phyloP scores from a whole-genome alignment of 202 grass and related monocot genomes.

The Panicum hallii region DNA sequence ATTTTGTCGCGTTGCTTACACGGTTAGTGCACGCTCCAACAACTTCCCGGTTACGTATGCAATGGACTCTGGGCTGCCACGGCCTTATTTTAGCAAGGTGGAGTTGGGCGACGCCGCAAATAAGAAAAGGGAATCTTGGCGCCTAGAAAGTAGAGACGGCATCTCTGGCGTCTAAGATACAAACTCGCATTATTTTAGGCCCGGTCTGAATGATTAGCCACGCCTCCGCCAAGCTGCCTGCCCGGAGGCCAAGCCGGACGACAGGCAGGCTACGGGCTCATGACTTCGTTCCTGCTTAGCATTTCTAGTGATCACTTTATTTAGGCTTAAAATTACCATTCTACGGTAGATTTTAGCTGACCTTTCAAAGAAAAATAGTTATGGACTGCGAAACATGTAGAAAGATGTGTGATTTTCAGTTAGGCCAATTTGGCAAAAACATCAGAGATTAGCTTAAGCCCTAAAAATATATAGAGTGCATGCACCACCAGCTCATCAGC shows the following conservation, averaged over 20 bases:
- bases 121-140: slow-evolving; percentile 52
- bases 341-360: background rate
- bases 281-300: background rate
- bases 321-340: background rate
- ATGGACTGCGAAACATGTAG: background rate
- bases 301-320: background rate
- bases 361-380: background rate
- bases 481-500: slow-evolving; percentile 13
- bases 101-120: slow-evolving; percentile 37
- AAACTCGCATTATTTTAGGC: slow-evolving; percentile 59
- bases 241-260: background rate
- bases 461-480: background rate
- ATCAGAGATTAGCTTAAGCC: background rate
- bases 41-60: slow-evolving; percentile 54
- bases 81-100: slow-evolving; percentile 51
- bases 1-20: slow-evolving; percentile 49
- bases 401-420: background rate
- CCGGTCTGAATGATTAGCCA: slow-evolving; percentile 48
- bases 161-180: slow-evolving; percentile 62
- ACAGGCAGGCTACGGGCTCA: slow-evolving; percentile 19
- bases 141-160: slow-evolving; percentile 61
- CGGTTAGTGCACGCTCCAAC: slow-evolving; percentile 29
- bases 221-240: slow-evolving; percentile 42
- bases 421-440: background rate
- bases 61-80: slow-evolving; percentile 41